phyloP scores from a whole-genome alignment of 306 rosid genomes.

The Prunus persica region Prunus_persica_NCBIv2 NC_034013.1:15556501-15557000 shows the following conservation, averaged over 20 bases:
- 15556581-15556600: slow-evolving; percentile 14
- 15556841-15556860: slow-evolving; percentile 7
- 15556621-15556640: neutral
- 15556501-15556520: neutral
- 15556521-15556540: neutral
- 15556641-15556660: neutral
- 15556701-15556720: neutral
- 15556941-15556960: too few species aligned
- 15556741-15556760: neutral
- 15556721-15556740: slow-evolving; percentile 5
- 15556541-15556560: neutral
- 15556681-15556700: neutral
- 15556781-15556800: slow-evolving; percentile 15
- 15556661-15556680: slow-evolving; percentile 11
- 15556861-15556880: neutral
- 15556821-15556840: slow-evolving; percentile 11
- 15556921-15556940: too few species aligned
- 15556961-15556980: slow-evolving; percentile 9
- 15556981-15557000: neutral
- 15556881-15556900: slow-evolving; percentile 12
- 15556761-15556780: slow-evolving; percentile 9
- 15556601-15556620: neutral
- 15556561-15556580: neutral
- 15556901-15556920: neutral
- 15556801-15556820: slow-evolving; percentile 16